A percentile compares a stretch with the other conserved stretches of the same genome.
phyloP scores from a whole-genome alignment of 345 rosid species.

The Hibiscus syriacus region DNA sequence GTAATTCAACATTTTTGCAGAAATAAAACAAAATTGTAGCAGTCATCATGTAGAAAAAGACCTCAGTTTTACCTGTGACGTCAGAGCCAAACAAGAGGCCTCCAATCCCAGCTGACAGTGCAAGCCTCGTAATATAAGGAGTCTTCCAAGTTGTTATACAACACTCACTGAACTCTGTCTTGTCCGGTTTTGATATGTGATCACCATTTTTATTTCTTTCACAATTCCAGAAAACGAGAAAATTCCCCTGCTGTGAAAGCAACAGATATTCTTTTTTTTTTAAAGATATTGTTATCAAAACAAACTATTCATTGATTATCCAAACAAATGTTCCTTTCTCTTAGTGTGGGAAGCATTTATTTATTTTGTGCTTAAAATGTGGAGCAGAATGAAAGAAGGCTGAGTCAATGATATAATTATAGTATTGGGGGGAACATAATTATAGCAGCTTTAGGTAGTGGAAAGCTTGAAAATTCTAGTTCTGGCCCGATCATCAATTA shows the following conservation, averaged over 20 bases:
- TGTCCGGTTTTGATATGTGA: no score
- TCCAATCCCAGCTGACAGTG: constrained; percentile 83
- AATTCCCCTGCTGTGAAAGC: background rate
- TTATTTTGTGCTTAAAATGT: background rate
- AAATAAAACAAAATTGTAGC: background rate
- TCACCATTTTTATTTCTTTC: constrained; percentile 40
- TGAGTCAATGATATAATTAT: background rate
- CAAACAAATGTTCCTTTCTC: background rate
- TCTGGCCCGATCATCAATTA: no score
- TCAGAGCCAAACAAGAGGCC: constrained; percentile 93
- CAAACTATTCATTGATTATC: no score
- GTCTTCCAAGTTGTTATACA: constrained; percentile 57
- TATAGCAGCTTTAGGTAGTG: background rate
- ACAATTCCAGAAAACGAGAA: background rate
- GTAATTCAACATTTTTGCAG: background rate
- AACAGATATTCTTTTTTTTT: background rate
- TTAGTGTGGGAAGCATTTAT: background rate
- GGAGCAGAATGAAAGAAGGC: background rate
- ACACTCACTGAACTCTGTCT: constrained; percentile 76
- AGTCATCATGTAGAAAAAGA: background rate
- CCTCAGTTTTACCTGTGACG: constrained; percentile 40
- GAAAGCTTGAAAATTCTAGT: background rate
- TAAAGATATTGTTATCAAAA: no score
- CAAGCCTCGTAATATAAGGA: constrained; percentile 75
- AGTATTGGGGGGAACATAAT: background rate